Base-by-base conservation (phyloP, 768 basidiomycete species). In the Lentinus brumalis region DNA sequence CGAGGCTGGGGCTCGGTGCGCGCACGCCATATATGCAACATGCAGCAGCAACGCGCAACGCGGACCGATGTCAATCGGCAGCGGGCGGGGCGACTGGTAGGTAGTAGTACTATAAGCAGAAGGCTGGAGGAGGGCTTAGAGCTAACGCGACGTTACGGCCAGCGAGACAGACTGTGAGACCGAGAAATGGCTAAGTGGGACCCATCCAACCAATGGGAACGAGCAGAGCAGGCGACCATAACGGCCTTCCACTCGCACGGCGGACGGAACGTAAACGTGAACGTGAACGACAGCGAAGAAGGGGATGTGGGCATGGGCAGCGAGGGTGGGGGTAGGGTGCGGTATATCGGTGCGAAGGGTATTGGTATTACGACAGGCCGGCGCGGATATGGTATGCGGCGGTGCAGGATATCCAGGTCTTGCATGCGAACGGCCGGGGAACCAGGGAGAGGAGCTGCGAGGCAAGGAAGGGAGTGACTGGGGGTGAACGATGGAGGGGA, bases 301-400 rank as follows among this genome's bases (percentile, higher is more conserved):
- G 46, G 21, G 7, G 21, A 26, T 7, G 46, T 5, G 46, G 7
- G 50, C 9, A 16, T n/a, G 15, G 50, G 16, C 14, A 15, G 15
- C 6, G 8, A 50, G 12, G 47, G 47, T 16, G 50, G 14, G 15
- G 15, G 35, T 8, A n/a, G 2, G 1, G 30, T 16, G 41, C 35
- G 53, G 44, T 55, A 55, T 55, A 55, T 55, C 53, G 41, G 40
- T 30, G 31, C 14, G 41, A 41, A 42, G 53, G 53, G 53, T 55
- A 55, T 55, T 42, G 41, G 18, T 39, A 55, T 55, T 55, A 55
- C 15, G 53, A 55, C 53, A 26, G 52, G 29, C 52, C 42, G 53
- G 41, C 53, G 42, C 53, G 30, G 21, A 15, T 55, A 55, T 35
- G 53, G 29, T 59, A 52, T 26, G 51, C 14, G 47, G 51, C 21